Evolutionary conservation across 345 rosid genomes (phyloP), one percentile per base, ranked within the genome.

Genomic region (Salix brachista): DNA sequence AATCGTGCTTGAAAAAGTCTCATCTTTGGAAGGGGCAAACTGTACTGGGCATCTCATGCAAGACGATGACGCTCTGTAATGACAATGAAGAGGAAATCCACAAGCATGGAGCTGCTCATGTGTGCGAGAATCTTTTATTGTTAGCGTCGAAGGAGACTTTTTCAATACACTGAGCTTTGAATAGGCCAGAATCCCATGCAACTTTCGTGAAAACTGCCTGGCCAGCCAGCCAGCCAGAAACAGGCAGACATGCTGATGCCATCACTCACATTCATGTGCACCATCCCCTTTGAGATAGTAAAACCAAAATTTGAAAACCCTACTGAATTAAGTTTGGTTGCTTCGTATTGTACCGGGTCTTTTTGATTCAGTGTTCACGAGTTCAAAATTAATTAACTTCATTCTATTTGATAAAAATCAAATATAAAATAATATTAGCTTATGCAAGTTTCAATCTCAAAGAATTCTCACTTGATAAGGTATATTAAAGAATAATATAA

Each of bases 171-270:
- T 8, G 75, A 23, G 67, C 61, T 75, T 66, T 75, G 77, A 75
- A 75, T 34, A 75, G 71, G 77, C 18, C 77, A 75, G 14, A 73
- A 13, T 13, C 30, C 19, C 70, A 75, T 75, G 77, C 70, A 65
- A 65, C 3, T 66, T 75, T 66, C 48, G 25, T 75, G 77, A 46
- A 25, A 41, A 30, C 48, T 30, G 46, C 32, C 44, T 19, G 4
- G 10, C 23, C 46, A 32, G 34, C 34, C 46, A 32, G 34, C 34
- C 34, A 44, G 42, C 46, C 25, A 66, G 13, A 48, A 65, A 75
- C 64, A 44, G 8, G 62, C 62, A 65, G 10, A 65, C 70, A 26
- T 65, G 71, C 71, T 75, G 71, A 66, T 66, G 64, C 71, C 21
- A 75, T 65, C 23, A 1, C 25, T 48, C 14, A 21, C 11, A 9